A percentile compares a stretch with the other conserved stretches of the same genome.
phyloP scores from a whole-genome alignment of 75 land plant species.

The Selaginella moellendorffii region DNA sequence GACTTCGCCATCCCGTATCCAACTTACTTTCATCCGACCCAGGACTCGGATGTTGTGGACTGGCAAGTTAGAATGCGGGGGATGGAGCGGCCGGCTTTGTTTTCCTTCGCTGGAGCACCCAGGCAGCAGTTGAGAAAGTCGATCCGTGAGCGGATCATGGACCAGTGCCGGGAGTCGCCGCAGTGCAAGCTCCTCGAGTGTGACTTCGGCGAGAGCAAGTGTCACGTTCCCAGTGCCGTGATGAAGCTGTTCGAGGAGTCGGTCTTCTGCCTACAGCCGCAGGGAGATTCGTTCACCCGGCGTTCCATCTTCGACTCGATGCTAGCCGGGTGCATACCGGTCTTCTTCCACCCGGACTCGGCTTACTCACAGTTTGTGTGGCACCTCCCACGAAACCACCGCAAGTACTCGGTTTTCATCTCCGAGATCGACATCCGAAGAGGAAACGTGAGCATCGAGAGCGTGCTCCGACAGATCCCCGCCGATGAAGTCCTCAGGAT shows the following conservation, averaged over 20 bases:
- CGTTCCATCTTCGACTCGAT: constrained; percentile 91
- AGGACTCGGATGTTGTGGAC: constrained; percentile 28
- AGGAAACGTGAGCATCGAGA: constrained; percentile 63
- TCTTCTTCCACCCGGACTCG: constrained; percentile 73
- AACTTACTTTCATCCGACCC: constrained; percentile 91
- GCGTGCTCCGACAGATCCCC: constrained; percentile 35
- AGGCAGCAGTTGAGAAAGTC: constrained; percentile 44
- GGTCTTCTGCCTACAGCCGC: constrained; percentile 85
- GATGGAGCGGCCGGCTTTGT: constrained; percentile 40
- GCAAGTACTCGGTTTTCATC: constrained; percentile 69
- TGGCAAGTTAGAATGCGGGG: constrained; percentile 76
- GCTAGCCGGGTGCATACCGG: constrained; percentile 96
- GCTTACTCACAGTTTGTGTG: constrained; percentile 84
- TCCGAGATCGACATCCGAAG: constrained; percentile 55
- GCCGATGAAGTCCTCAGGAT: constrained; percentile 42
- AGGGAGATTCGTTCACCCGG: constrained; percentile 92
- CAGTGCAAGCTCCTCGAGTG: constrained; percentile 64
- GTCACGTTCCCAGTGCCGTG: constrained; percentile 69
- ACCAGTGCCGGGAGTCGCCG: constrained; percentile 54
- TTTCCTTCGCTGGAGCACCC: constrained; percentile 92
- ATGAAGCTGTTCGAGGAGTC: constrained; percentile 91
- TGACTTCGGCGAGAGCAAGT: constrained; percentile 53
- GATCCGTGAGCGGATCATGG: constrained; percentile 76
- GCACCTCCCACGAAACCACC: constrained; percentile 70
- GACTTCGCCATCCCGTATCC: constrained; percentile 95